phyloP scores from a whole-genome alignment of 139 green algal genomes.

The Astrephomene gubernaculifera region DNA sequence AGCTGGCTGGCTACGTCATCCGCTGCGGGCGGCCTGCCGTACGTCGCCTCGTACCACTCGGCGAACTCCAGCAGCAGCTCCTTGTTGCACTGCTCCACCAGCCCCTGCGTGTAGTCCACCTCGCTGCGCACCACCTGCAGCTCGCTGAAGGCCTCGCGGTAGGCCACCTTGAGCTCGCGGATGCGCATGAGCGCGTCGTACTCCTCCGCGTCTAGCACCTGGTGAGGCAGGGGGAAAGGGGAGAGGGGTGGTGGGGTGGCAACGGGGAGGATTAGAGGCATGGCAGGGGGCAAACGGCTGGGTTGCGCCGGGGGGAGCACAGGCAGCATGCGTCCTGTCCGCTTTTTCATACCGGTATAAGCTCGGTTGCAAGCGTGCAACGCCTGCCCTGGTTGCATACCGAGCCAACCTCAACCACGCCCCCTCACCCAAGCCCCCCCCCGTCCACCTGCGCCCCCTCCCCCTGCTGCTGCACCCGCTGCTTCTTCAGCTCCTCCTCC shows the following conservation, averaged over 20 bases:
- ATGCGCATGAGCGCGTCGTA: constrained; percentile 45
- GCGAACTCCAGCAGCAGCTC: constrained; percentile 66
- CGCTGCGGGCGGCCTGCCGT: constrained; percentile 19
- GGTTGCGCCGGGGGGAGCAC: too few relatives aligned
- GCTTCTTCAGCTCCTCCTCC: constrained; percentile 52
- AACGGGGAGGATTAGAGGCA: too few relatives aligned
- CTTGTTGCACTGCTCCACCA: constrained; percentile 60
- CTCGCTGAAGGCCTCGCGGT: constrained; percentile 61
- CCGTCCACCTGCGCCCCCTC: constrained; percentile 52
- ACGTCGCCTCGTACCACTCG: constrained; percentile 47
- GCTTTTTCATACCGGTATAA: too few relatives aligned
- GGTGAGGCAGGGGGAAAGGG: not conserved
- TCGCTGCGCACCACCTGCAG: constrained; percentile 62
- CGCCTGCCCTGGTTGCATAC: too few relatives aligned
- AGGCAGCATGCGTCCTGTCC: too few relatives aligned
- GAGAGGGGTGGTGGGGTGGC: not conserved
- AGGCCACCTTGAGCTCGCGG: constrained; percentile 51
- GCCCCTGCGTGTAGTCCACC: constrained; percentile 63
- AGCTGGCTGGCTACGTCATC: too few relatives aligned
- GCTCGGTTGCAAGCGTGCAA: too few relatives aligned
- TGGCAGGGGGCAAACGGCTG: not conserved
- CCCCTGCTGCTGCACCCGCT: constrained; percentile 16
- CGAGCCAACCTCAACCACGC: not conserved
- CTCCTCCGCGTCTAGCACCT: constrained; percentile 64
- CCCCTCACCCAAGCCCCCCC: not conserved